Evolutionary conservation across 805 yeast species (phyloP), one percentile per base, ranked within the genome.

Genomic region (Lachancea sp.): DNA sequence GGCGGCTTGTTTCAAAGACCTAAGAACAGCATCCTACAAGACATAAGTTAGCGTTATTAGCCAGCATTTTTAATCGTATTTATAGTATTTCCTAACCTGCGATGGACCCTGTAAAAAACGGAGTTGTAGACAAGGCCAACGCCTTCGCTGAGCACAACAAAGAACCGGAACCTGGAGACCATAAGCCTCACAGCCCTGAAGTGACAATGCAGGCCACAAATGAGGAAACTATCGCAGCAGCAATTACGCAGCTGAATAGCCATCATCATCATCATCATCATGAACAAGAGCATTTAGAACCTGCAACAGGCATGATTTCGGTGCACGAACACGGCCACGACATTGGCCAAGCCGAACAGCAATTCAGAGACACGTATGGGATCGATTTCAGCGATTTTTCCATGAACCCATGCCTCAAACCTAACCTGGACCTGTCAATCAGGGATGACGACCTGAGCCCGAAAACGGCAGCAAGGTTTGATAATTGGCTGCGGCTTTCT

Each of bases 401-500:
- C 18, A 36, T 46, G 38, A 44, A 44, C 34, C 50, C 47, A 13
- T 39, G 40, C 34, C 39, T 32, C 19, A 39, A 36, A 29, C 47
- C 50, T 8, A 25, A 24, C 33, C 26, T 37, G 29, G 46, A 21
- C 18, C 12, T 40, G 22, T 28, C 20, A 23, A 11, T 38, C 29
- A 42, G 34, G 9, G 40, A 38, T 32, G 38, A 28, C 29, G 15
- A 28, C 6, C 18, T 23, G n/a, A 42, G 31, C 9, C 34, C 38
- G 9, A 29, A 35, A 15, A 29, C 25, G 19, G 30, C 24, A 16
- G 38, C 28, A 25, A 44, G 37, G 31, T 45, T 46, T 29, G 41
- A 40, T 22, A 39, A 35, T 13, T 46, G 47, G 50, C 47, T 46
- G 24, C 40, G 35, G 11, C 28, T 35, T 15, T 43, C 50, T 13